phyloP scores from a whole-genome alignment of 345 rosid genomes.

The Eutrema heterophyllum region DNA sequence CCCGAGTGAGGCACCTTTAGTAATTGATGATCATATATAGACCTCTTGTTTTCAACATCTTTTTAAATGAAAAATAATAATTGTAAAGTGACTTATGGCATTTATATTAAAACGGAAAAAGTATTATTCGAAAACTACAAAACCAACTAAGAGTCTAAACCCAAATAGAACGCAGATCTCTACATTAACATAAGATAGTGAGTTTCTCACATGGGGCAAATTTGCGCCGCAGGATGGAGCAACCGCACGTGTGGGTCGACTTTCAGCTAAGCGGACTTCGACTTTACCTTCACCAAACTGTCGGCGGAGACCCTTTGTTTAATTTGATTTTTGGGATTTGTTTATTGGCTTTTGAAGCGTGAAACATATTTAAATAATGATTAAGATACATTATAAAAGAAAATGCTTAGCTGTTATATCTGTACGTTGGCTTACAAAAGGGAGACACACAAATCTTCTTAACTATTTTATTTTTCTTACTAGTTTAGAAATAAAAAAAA shows the following conservation, averaged over 20 bases:
- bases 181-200: too few relatives aligned
- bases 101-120: too few relatives aligned
- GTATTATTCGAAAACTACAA: too few relatives aligned
- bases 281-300: conserved; percentile 14
- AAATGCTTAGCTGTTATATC: conserved; percentile 52
- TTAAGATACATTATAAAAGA: neutral
- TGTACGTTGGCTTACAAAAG: conserved; percentile 36
- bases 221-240: neutral
- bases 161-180: too few relatives aligned
- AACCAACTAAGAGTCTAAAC: too few relatives aligned
- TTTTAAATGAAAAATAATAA: too few relatives aligned
- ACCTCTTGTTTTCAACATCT: conserved; percentile 31
- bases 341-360: neutral
- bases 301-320: conserved; percentile 28
- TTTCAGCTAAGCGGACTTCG: conserved; percentile 10
- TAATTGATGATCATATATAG: conserved; percentile 50
- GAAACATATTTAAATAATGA: neutral
- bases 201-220: too few relatives aligned
- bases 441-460: conserved; percentile 45
- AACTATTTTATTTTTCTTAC: neutral
- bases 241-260: conserved; percentile 24
- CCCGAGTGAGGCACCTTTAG: conserved; percentile 68
- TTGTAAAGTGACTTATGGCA: too few relatives aligned
- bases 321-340: neutral
- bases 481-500: too few relatives aligned